Conservation (phyloP, 2,329 filamentous ascomycete genomes). For the Lizonia empirigonia region DNA sequence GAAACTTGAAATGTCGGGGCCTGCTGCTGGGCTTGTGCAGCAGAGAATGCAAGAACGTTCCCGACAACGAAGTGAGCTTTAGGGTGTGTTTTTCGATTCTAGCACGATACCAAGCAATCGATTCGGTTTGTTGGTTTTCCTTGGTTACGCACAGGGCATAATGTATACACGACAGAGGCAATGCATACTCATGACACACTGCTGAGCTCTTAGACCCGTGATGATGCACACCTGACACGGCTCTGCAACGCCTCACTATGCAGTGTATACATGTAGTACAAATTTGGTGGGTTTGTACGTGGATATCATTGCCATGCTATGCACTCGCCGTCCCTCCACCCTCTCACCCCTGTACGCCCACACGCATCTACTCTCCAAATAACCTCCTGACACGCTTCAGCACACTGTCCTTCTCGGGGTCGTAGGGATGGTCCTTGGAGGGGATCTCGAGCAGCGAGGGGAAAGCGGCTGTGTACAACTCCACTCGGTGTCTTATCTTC, state of each 20-base stretch:
- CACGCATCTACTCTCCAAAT: slow-evolving; percentile 67
- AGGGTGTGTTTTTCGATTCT: slow-evolving; percentile 18
- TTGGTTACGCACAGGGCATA: slow-evolving; percentile 10
- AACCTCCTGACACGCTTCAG: slow-evolving; percentile 80
- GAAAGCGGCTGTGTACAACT: slow-evolving; percentile 92
- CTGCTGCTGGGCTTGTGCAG: slow-evolving; percentile 42
- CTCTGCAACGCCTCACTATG: neutral
- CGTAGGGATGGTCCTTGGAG: slow-evolving; percentile 98
- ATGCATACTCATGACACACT: slow-evolving; percentile 10
- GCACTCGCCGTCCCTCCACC: neutral
- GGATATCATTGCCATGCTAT: slow-evolving; percentile 14
- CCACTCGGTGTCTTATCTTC: slow-evolving; percentile 86
- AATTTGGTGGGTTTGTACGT: slow-evolving; percentile 1
- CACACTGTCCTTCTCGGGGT: slow-evolving; percentile 98
- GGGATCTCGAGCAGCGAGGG: slow-evolving; percentile 96
- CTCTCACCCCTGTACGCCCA: neutral
- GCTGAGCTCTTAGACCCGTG: neutral
- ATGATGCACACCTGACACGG: no score
- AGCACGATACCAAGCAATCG: slow-evolving; percentile 27
- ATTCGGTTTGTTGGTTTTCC: slow-evolving; percentile 11
- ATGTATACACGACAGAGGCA: slow-evolving; percentile 29
- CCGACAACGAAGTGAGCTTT: slow-evolving; percentile 40
- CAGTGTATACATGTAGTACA: neutral
- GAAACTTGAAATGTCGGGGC: slow-evolving; percentile 43
- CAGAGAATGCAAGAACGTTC: slow-evolving; percentile 37